A percentile compares a stretch with the other conserved stretches of the same genome.
phyloP scores from a whole-genome alignment of 2,329 filamentous ascomycete genomes.

The Dissoconium aciculare region DNA sequence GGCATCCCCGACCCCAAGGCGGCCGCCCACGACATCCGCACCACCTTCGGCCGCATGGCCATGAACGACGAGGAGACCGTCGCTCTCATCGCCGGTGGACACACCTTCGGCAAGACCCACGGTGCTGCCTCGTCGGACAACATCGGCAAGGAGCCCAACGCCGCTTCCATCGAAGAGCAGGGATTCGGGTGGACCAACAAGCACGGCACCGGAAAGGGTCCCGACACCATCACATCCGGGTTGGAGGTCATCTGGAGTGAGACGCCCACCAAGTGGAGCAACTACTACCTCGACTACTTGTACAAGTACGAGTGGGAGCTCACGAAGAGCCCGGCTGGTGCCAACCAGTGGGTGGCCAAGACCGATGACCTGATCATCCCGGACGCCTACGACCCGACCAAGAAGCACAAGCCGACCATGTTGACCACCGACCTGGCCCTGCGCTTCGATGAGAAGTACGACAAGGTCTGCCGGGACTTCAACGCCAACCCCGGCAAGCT shows the following conservation, averaged over 20 bases:
- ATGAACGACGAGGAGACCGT: slow-evolving; percentile 76
- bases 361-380: slow-evolving; percentile 51
- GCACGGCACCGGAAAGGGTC: slow-evolving; percentile 50
- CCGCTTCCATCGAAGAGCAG: slow-evolving; percentile 47
- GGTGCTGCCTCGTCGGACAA: slow-evolving; percentile 51
- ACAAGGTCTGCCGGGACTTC: slow-evolving; percentile 61
- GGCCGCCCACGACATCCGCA: slow-evolving; percentile 56
- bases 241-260: slow-evolving; percentile 69
- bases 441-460: slow-evolving; percentile 55
- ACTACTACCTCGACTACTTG: slow-evolving; percentile 59
- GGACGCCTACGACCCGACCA: slow-evolving; percentile 51
- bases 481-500: slow-evolving; percentile 54
- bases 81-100: slow-evolving; percentile 62
- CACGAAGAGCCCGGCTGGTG: slow-evolving; percentile 59
- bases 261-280: slow-evolving; percentile 62
- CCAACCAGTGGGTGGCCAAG: slow-evolving; percentile 64
- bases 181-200: slow-evolving; percentile 60
- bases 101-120: slow-evolving; percentile 70
- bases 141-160: slow-evolving; percentile 53
- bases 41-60: slow-evolving; percentile 63
- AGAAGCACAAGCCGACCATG: slow-evolving; percentile 65
- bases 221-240: slow-evolving; percentile 58
- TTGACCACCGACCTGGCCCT: slow-evolving; percentile 60
- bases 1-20: slow-evolving; percentile 54
- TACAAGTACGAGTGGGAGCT: slow-evolving; percentile 68